Percentiles rank a stretch among this genome's conserved stretches.
phyloP scores from a whole-genome alignment of 495 filamentous ascomycete genomes.

The Articulospora tetracladia region DNA sequence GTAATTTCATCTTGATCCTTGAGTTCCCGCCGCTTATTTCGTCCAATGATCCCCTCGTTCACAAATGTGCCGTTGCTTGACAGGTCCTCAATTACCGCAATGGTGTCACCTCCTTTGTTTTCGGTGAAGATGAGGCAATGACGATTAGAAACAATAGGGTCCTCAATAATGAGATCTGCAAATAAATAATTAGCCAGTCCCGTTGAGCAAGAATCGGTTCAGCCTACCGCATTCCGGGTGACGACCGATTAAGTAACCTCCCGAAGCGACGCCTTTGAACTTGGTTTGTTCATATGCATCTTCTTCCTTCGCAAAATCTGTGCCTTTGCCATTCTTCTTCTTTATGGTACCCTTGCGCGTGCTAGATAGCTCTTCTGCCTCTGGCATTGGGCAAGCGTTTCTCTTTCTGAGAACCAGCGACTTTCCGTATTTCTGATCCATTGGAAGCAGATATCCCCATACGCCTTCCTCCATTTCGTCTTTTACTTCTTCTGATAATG shows the following conservation, averaged over 20 bases:
- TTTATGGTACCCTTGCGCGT: constrained; percentile 21
- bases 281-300: constrained; percentile 55
- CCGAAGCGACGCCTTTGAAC: constrained; percentile 47
- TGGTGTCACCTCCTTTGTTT: constrained; percentile 69
- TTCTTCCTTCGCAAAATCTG: constrained; percentile 47
- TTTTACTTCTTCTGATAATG: constrained; percentile 73
- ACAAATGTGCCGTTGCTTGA: constrained; percentile 97
- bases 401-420: constrained; percentile 70
- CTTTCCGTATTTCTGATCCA: constrained; percentile 64
- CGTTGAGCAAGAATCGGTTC: not conserved
- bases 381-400: constrained; percentile 54
- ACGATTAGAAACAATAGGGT: constrained; percentile 87
- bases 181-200: constrained; percentile 21
- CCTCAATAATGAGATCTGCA: constrained; percentile 75
- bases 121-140: constrained; percentile 91
- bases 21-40: constrained; percentile 86
- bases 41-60: constrained; percentile 84
- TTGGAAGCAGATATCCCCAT: constrained; percentile 90
- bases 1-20: constrained; percentile 86
- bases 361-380: constrained; percentile 26
- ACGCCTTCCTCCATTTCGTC: constrained; percentile 81
- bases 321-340: constrained; percentile 34
- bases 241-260: constrained; percentile 89
- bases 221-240: constrained; percentile 90
- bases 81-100: constrained; percentile 87